These are phyloP conservation scores for Pholiota molesta DNA, from an alignment of 768 basidiomycete species.

Conservation along the genomic window DNA sequence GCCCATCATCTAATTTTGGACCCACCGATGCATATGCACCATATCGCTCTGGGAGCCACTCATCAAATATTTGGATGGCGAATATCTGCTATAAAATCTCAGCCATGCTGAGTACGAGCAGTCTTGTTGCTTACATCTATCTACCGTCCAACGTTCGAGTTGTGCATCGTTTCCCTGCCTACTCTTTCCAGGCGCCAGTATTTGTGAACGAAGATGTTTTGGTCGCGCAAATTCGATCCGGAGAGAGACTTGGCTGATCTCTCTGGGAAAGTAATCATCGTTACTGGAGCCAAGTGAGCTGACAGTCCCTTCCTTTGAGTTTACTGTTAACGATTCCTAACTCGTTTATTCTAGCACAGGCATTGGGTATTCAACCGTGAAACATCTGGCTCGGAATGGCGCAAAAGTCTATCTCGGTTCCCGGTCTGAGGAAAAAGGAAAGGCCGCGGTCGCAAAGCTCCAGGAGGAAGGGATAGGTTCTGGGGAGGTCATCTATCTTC, in stretches of 20 bases:
- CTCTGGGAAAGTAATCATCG: slow-evolving; percentile 47
- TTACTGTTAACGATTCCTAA: background rate
- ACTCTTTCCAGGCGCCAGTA: too few relatives aligned
- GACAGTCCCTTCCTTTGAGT: background rate
- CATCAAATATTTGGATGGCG: too few relatives aligned
- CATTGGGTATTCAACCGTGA: slow-evolving; percentile 49
- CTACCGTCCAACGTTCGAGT: background rate
- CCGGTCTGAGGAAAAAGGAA: slow-evolving; percentile 38
- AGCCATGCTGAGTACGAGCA: background rate
- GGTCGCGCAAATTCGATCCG: slow-evolving; percentile 30
- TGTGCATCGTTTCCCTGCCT: background rate
- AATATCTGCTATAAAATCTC: too few relatives aligned
- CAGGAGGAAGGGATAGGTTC: slow-evolving; percentile 11
- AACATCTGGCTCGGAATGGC: slow-evolving; percentile 47
- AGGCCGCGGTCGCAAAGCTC: slow-evolving; percentile 14
- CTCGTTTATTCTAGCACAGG: slow-evolving; percentile 35
- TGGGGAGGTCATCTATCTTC: slow-evolving; percentile 15
- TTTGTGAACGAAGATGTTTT: slow-evolving; percentile 2
- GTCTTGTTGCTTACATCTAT: background rate
- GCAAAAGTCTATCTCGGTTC: slow-evolving; percentile 57
- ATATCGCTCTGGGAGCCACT: too few relatives aligned
- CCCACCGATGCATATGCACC: too few relatives aligned
- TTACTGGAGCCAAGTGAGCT: slow-evolving; percentile 59
- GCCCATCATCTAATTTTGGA: too few relatives aligned
- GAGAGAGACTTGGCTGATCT: slow-evolving; percentile 42